Base-by-base conservation (phyloP, 1,284 basidiomycete genomes). In the Coniophora puteana region DNA sequence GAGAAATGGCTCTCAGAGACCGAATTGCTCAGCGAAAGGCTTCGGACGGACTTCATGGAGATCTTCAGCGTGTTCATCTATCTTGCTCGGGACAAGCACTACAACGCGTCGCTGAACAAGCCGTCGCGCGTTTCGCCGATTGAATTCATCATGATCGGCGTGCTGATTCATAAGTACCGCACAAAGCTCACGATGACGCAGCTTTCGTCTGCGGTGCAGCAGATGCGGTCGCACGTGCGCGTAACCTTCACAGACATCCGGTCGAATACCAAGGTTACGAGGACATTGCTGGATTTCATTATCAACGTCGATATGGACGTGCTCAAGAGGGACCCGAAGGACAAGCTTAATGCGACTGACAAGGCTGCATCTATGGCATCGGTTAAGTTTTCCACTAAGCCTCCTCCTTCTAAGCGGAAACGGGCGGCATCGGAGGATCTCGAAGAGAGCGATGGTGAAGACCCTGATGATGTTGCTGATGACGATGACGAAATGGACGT, bases 131-230 rank as follows among this genome's bases (percentile, higher is more conserved):
- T 76, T 16, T 69, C 72, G 1, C 71, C 72, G 1, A 58, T 72
- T 39, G 73, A 74, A 47, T 74, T 74, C 45, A 61, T 68, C 35
- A 69, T 68, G 66, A 71, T 64, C 10, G 71, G 65, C n/a, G 50
- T 71, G 22, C 56, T 74, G 44, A 72, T 75, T 24, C 61, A 57
- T 38, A 36, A 57, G 38, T 57, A 61, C 50, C 62, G 63, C 33
- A 41, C 57, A n/a, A 52, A 46, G 1, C 37, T 70, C 13, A 68
- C 71, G 1, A 50, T 71, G 44, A 57, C 52, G 6, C 69, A 74
- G 47, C 57, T 74, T 18, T 65, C 67, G 3, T 59, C 59, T 24
- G 71, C 68, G 0, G 59, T 73, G 42, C 59, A 61, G 43, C 56
- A 60, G 38, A 63, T 76, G 64, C 62, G 73, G 32, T 55, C 58